These are phyloP conservation scores for Solanum rostratum DNA, from an alignment of 257 asterid species.

Conservation along the genomic window DNA sequence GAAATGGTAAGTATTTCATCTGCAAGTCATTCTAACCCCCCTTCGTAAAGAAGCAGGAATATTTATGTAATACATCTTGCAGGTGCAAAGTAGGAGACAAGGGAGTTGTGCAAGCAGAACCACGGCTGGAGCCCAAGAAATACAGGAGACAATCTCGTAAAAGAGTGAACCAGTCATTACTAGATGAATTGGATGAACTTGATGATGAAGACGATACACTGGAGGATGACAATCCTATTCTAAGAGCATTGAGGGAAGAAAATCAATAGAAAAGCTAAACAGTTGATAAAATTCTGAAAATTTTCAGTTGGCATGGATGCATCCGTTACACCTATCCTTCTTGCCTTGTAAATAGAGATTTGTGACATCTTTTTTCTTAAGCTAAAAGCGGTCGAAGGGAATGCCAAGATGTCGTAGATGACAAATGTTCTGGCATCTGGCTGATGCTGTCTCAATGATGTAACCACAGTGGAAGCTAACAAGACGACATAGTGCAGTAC, in stretches of 20 bases:
- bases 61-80: neutral
- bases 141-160: conserved; percentile 92
- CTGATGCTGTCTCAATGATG: neutral
- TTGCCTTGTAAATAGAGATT: neutral
- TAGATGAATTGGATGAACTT: conserved; percentile 58
- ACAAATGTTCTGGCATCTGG: neutral
- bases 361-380: neutral
- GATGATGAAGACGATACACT: conserved; percentile 39
- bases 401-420: neutral
- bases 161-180: conserved; percentile 65
- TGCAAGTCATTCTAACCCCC: neutral
- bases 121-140: conserved; percentile 74
- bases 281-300: neutral
- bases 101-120: conserved; percentile 86
- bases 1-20: neutral
- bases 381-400: neutral
- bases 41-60: neutral
- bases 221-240: conserved; percentile 27
- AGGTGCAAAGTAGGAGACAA: conserved; percentile 71
- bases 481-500: neutral
- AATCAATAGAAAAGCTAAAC: neutral
- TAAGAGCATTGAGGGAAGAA: conserved; percentile 33
- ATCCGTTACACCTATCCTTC: neutral
- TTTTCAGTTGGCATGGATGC: neutral
- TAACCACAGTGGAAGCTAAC: neutral